phyloP scores from a whole-genome alignment of 106 monocot genomes.

The Iris macrosiphon region DNA sequence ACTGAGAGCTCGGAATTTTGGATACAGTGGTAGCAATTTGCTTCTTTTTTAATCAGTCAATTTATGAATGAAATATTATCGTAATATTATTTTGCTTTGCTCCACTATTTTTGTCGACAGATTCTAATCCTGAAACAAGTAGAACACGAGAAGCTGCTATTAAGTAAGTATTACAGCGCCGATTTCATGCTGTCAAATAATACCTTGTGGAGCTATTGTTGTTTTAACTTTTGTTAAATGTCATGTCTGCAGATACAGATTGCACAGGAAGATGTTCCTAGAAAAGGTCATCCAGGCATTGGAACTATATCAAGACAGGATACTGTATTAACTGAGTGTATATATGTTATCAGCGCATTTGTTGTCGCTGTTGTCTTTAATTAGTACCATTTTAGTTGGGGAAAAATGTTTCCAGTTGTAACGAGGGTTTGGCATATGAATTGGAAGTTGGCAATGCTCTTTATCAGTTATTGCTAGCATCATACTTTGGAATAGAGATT shows the following conservation, averaged over 20 bases:
- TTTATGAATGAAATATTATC: no score
- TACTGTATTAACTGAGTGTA: slow-evolving; percentile 48
- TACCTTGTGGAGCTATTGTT: not conserved
- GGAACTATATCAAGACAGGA: slow-evolving; percentile 84
- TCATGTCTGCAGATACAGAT: slow-evolving; percentile 51
- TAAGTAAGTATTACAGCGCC: slow-evolving; percentile 32
- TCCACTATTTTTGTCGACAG: slow-evolving; percentile 17
- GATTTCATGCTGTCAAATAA: not conserved
- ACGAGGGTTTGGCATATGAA: no score
- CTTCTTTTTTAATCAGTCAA: no score
- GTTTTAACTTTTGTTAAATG: not conserved
- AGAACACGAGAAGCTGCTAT: slow-evolving; percentile 77
- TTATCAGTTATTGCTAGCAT: no score
- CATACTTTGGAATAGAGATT: no score
- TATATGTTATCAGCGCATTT: no score
- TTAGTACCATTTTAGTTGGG: no score
- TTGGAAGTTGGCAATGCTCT: no score
- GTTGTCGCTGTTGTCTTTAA: no score
- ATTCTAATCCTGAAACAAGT: slow-evolving; percentile 48
- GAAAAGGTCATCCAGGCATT: slow-evolving; percentile 74
- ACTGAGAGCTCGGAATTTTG: no score
- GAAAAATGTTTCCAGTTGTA: no score
- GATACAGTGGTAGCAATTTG: no score
- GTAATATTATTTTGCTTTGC: not conserved
- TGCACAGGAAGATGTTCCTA: slow-evolving; percentile 72